Evolutionary conservation across 177 flowering plant species (phyloP).

Genomic region (Vitis hybrid): DNA sequence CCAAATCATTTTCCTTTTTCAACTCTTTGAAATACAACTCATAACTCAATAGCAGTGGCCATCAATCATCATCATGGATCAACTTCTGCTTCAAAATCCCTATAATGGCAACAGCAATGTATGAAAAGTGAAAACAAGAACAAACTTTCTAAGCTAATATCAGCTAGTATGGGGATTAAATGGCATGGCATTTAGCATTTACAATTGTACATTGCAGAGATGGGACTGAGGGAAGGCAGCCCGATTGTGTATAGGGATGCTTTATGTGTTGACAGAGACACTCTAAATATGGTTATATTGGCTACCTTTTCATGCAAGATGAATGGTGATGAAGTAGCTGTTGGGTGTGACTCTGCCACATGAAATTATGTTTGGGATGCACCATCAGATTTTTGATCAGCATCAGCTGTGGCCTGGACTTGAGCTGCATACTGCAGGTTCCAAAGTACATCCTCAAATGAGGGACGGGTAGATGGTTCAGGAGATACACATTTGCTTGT

Average conservation of each 20-base stretch:
- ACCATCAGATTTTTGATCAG: constrained; percentile 62
- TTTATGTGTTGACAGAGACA: neutral
- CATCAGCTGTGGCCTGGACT: constrained; percentile 83
- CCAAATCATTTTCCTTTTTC: no score
- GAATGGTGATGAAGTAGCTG: neutral
- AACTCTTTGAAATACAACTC: no score
- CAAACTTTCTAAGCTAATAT: no score
- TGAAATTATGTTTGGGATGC: constrained; percentile 20
- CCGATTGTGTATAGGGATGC: neutral
- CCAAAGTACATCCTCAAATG: constrained; percentile 96
- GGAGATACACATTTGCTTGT: constrained; percentile 76
- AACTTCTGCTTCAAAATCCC: no score
- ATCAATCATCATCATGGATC: no score
- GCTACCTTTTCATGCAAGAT: no score
- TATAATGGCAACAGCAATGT: no score
- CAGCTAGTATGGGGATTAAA: no score
- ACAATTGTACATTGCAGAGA: neutral
- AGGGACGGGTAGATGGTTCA: constrained; percentile 69
- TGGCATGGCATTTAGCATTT: no score
- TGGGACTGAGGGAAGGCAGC: no score
- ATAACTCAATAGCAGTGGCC: no score
- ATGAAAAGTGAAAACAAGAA: no score
- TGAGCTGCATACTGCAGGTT: constrained; percentile 96
- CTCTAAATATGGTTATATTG: neutral
- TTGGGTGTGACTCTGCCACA: neutral